These are phyloP conservation scores for Leccinum boreale DNA, from an alignment of 768 basidiomycete genomes.

Conservation along the genomic window DNA sequence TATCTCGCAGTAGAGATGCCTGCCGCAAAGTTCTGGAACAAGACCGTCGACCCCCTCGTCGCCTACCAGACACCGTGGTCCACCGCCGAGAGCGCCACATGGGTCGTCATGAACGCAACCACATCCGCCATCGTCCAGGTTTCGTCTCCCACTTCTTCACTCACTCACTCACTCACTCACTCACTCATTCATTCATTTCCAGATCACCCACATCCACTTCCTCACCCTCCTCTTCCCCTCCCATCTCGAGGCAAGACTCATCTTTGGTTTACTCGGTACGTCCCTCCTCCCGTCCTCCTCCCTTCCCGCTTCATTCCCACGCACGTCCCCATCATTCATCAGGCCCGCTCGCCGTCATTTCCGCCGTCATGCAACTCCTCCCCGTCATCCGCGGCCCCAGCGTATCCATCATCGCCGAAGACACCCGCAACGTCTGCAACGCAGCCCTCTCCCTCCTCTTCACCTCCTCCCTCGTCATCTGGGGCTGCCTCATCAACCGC, in stretches of 20 bases:
- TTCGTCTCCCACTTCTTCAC: slow-evolving; percentile 48
- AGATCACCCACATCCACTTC: slow-evolving; percentile 98
- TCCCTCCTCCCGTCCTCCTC: neutral
- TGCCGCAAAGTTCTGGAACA: slow-evolving; percentile 14
- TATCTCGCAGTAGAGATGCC: slow-evolving; percentile 79
- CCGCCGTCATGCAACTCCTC: slow-evolving; percentile 81
- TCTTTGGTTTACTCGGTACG: slow-evolving; percentile 78
- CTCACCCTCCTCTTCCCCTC: slow-evolving; percentile 94
- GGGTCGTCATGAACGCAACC: slow-evolving; percentile 86
- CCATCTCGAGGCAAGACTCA: slow-evolving; percentile 78
- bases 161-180: neutral
- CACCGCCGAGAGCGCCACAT: slow-evolving; percentile 60
- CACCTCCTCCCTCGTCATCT: slow-evolving; percentile 82
- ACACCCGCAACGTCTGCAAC: slow-evolving; percentile 91
- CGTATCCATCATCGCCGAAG: slow-evolving; percentile 58
- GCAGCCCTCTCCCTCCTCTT: slow-evolving; percentile 95
- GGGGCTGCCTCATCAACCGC: slow-evolving; percentile 90
- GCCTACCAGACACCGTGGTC: slow-evolving; percentile 50
- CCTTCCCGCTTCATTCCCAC: neutral
- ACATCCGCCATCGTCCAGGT: slow-evolving; percentile 83
- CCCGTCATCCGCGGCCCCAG: slow-evolving; percentile 44
- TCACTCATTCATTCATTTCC: neutral
- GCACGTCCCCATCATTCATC: neutral
- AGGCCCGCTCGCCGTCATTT: slow-evolving; percentile 83
- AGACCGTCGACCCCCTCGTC: slow-evolving; percentile 24